Base-by-base conservation (phyloP, 345 rosid genomes). In the Mangifera indica region DNA sequence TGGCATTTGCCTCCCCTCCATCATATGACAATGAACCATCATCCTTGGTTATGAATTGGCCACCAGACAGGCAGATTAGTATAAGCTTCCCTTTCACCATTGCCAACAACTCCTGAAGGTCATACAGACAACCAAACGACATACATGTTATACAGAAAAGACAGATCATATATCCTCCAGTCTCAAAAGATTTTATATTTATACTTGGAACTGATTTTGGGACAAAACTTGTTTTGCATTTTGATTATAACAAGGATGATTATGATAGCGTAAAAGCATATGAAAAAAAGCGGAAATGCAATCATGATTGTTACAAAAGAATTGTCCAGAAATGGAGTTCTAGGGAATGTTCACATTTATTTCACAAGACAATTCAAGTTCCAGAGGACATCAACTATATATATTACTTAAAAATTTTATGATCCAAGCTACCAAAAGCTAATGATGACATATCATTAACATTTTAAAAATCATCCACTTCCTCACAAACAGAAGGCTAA, bases 71-170 rank as follows among this genome's bases (percentile, higher is more conserved):
- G 81, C 97, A 93, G 67, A 93, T 91, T 76, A 93, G 69, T 74
- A 91, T 91, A 64, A 93, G 97, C 87, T 93, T 93, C 56, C 82
- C 91, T 85, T 83, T 87, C 10, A 84, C 89, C 98, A 93, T 93
- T 70, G 57, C 69, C 48, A 79, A 59, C 71, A 18, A 11, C 75
- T 70, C 74, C 82, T 77, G 74, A 63, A 56, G 46, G 69, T 52
- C 40, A 58, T 64, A 79, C 24, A 58, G 62, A 78, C 40, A 76
- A 54, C 15, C 34, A 55, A 61, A 25, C 40, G 45, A 18, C 54
- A 65, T 21, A 7, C 2, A 25, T 10, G 18, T 48, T 22, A 70
- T 26, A 62, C 42, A 44, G 10, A 53, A 53, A 70, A 26, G n/a
- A 46, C 21, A 71, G 8, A n/a, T 71, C 20, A 34, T 25, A 56